Evolutionary conservation across 2,329 filamentous ascomycete genomes (phyloP).

Genomic region (Pseudogymnoascus sp.): DNA sequence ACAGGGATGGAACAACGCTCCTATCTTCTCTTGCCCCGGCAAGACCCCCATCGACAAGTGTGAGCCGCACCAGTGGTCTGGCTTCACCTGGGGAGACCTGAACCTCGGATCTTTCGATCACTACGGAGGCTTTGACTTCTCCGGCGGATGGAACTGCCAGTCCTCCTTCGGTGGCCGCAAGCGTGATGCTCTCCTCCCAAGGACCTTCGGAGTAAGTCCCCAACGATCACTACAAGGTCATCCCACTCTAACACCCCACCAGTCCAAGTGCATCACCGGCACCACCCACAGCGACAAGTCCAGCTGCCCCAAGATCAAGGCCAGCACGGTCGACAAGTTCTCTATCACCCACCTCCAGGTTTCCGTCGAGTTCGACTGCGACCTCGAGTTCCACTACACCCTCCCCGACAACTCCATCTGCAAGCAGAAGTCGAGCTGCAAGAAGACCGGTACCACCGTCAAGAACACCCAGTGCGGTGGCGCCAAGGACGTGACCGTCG

Average conservation of each 20-base stretch:
- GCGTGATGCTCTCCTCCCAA: constrained; percentile 45
- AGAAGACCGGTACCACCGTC: constrained; percentile 60
- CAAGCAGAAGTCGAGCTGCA: constrained; percentile 70
- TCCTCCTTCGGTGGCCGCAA: constrained; percentile 49
- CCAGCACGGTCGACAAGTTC: constrained; percentile 51
- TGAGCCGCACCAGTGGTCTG: constrained; percentile 58
- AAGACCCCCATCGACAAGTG: constrained; percentile 71
- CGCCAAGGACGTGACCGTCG: constrained; percentile 72
- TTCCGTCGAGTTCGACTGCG: constrained; percentile 65
- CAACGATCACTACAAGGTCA: constrained; percentile 32
- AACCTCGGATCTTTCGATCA: constrained; percentile 51
- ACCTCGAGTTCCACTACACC: constrained; percentile 78
- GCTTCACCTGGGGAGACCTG: constrained; percentile 68
- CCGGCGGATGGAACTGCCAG: constrained; percentile 60
- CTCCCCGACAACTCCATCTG: constrained; percentile 80
- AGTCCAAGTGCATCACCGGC: constrained; percentile 57
- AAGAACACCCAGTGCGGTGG: constrained; percentile 89
- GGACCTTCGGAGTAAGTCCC: constrained; percentile 38
- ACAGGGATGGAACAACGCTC: constrained; percentile 44
- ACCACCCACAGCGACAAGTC: constrained; percentile 39
- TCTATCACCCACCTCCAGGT: constrained; percentile 72
- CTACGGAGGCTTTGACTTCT: constrained; percentile 70
- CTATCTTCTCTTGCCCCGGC: constrained; percentile 58
- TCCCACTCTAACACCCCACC: constrained; percentile 45
- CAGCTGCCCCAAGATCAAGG: constrained; percentile 52